phyloP scores from a whole-genome alignment of 2,329 filamentous ascomycete species.

The Dryadomyces quercivorus region DNA sequence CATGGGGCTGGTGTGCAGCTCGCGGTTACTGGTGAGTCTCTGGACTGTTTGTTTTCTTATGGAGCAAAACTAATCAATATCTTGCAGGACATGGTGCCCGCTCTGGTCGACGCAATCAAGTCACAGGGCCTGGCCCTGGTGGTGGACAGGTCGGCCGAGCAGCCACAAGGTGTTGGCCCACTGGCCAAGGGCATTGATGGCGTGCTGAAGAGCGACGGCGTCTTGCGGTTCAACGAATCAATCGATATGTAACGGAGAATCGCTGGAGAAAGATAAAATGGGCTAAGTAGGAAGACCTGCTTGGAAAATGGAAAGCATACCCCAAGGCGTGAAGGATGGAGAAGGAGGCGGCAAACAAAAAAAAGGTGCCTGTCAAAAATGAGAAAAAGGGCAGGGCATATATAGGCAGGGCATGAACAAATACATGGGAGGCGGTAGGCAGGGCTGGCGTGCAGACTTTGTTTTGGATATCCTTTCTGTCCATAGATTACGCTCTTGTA shows the following conservation, averaged over 20 bases:
- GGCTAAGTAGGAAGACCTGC: neutral
- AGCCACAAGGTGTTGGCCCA: constrained; percentile 23
- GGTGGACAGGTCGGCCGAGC: constrained; percentile 64
- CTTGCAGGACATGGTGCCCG: constrained; percentile 75
- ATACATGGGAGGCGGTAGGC: neutral
- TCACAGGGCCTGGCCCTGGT: constrained; percentile 87
- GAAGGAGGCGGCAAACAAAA: neutral
- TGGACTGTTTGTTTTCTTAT: neutral
- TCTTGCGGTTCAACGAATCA: constrained; percentile 85
- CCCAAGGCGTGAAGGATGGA: neutral
- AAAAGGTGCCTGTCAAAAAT: neutral
- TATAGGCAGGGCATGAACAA: neutral
- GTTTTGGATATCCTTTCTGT: neutral
- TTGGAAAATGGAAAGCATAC: neutral
- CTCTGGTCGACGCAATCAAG: constrained; percentile 86
- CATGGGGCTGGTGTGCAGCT: constrained; percentile 91
- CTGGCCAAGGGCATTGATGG: constrained; percentile 79
- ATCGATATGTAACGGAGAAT: constrained; percentile 52
- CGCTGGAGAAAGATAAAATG: neutral
- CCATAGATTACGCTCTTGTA: neutral
- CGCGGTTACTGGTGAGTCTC: constrained; percentile 65
- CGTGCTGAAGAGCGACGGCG: constrained; percentile 70
- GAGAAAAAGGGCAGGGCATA: neutral
- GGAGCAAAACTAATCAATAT: neutral
- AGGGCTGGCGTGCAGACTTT: neutral